Evolutionary conservation across 257 asterid species (phyloP), one percentile per base, ranked within the genome.

Genomic region (Ilex aquifolium): DNA sequence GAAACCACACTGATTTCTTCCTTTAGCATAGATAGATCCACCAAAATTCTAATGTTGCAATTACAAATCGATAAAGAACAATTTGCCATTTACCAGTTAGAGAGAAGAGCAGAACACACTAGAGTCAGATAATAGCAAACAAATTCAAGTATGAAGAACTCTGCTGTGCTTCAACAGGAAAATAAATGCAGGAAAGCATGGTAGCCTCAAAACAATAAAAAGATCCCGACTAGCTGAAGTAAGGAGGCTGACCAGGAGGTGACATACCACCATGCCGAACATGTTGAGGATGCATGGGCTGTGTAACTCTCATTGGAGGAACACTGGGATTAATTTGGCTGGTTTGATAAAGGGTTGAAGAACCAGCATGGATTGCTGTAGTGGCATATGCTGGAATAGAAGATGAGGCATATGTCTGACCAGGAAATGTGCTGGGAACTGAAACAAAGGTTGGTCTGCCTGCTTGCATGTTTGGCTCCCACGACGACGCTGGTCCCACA

Each of bases 391-490:
- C 78, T 51, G 83, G 73, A 60, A 51, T 58, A 21, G 84, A 63
- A n/a, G 80, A 56, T 13, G 85, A 51, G 46, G 72, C 69, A 78
- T 76, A 76, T 6, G 44, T 61, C 57, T 79, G 90, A 70, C 81
- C 82, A 10, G 84, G 75, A 74, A 50, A 80, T 13, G 79, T 65
- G 59, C 72, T 40, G 14, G 87, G 74, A 32, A 32, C 70, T 10
- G 87, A 72, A 17, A 61, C 50, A 21, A 62, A 82, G 72, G 69
- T 60, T 31, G 72, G 72, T 49, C 72, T 63, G 36, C 83, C 79
- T 32, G 77, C 69, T 17, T 67, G 70, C 48, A 63, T 11, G 29
- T 65, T 44, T 39, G 81, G 83, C 68, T 64, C 80, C 95, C 96
- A 88, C 6, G 80, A 73, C 44, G 83, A 63, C 3, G 46, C 69